Conservation (phyloP, 2,329 filamentous ascomycete genomes). For the Fusarium sp. region DNA sequence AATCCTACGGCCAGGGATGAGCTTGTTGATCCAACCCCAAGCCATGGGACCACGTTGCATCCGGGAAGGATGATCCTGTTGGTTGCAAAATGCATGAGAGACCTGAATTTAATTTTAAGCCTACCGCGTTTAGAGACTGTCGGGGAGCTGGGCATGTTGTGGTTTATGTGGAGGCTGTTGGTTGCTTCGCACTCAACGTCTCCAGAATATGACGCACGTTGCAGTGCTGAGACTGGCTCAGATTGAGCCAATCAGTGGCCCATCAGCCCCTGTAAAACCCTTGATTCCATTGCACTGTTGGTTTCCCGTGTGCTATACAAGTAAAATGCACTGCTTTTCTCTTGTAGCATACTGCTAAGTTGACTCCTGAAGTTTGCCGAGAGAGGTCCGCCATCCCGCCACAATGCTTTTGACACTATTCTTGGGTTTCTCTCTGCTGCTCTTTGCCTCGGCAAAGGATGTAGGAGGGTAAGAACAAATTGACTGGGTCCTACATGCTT, state of each 20-base stretch:
- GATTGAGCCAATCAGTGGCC: neutral
- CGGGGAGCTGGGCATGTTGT: neutral
- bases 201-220: neutral
- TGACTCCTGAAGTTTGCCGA: neutral
- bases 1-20: neutral
- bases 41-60: neutral
- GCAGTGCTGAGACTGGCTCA: neutral
- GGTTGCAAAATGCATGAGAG: neutral
- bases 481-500: too few relatives aligned
- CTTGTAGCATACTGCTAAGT: too few relatives aligned
- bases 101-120: neutral
- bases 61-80: neutral
- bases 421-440: neutral
- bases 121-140: neutral
- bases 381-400: neutral
- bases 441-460: neutral
- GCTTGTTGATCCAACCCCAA: neutral
- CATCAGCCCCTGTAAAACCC: neutral
- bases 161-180: neutral
- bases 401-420: neutral
- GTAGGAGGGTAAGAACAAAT: neutral
- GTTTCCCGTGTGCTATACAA: neutral
- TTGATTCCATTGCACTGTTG: neutral
- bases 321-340: neutral
- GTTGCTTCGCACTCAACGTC: neutral